These are phyloP conservation scores for Plasmopara viticola DNA, from an alignment of 352 stramenopile species.

Conservation along the genomic window DNA sequence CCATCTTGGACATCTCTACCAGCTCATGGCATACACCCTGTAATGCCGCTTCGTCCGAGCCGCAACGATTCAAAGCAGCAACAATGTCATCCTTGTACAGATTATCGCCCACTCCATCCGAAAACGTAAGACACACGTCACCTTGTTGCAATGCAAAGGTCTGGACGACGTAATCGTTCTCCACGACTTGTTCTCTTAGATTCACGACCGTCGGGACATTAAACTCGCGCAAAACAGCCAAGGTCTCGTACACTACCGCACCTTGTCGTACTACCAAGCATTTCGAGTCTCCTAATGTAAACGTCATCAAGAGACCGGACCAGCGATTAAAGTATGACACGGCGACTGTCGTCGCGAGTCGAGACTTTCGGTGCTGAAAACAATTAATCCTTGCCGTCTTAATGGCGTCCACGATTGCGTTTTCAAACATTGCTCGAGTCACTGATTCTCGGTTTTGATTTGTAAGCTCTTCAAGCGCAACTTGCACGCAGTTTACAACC, in stretches of 20 bases:
- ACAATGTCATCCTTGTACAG: slow-evolving; percentile 74
- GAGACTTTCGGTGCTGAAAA: slow-evolving; percentile 47
- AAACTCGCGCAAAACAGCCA: slow-evolving; percentile 65
- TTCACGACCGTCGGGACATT: slow-evolving; percentile 78
- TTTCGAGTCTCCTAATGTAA: slow-evolving; percentile 78
- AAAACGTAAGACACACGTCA: slow-evolving; percentile 70
- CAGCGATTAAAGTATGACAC: slow-evolving; percentile 74
- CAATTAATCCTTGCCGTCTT: slow-evolving; percentile 51
- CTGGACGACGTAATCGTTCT: slow-evolving; percentile 64
- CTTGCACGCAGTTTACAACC: slow-evolving; percentile 45
- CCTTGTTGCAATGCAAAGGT: slow-evolving; percentile 43
- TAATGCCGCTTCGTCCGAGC: slow-evolving; percentile 18
- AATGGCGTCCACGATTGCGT: slow-evolving; percentile 45
- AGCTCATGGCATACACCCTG: slow-evolving; percentile 50
- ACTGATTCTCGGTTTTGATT: slow-evolving; percentile 41
- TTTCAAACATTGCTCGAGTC: slow-evolving; percentile 38
- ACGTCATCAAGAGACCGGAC: slow-evolving; percentile 50
- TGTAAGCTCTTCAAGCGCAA: slow-evolving; percentile 49
- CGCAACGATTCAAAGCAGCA: slow-evolving; percentile 15
- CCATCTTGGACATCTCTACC: slow-evolving; percentile 37
- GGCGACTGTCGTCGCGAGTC: slow-evolving; percentile 57
- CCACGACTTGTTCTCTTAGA: slow-evolving; percentile 37
- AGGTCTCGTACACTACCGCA: slow-evolving; percentile 55
- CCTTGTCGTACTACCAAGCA: slow-evolving; percentile 47
- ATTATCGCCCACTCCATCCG: slow-evolving; percentile 73